These are phyloP conservation scores for Sarcodon aspratus DNA, from an alignment of 768 basidiomycete species.

Conservation along the genomic window DNA sequence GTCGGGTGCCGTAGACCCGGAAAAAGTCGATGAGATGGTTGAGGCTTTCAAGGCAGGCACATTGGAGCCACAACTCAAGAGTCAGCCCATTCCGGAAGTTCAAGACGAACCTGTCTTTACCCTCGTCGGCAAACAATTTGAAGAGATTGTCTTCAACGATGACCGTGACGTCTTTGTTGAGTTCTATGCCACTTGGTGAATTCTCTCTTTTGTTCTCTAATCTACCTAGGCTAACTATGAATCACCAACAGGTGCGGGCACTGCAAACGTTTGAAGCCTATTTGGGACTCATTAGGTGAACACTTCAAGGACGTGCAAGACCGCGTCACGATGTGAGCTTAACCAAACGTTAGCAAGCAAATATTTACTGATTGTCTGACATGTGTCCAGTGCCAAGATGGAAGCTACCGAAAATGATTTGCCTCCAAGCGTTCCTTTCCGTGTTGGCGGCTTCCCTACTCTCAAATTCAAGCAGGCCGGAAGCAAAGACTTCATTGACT, in stretches of 20 bases:
- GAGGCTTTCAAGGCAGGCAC: conserved; percentile 58
- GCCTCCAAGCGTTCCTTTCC: conserved; percentile 81
- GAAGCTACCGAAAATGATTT: conserved; percentile 96
- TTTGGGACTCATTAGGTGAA: conserved; percentile 85
- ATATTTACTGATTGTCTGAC: neutral
- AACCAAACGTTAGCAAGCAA: neutral
- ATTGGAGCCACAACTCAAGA: conserved; percentile 80
- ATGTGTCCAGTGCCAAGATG: conserved; percentile 68
- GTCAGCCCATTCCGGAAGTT: conserved; percentile 69
- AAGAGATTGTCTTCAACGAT: conserved; percentile 76
- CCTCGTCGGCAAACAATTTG: conserved; percentile 85
- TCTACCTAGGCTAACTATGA: neutral
- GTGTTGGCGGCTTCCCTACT: conserved; percentile 83
- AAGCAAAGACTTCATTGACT: conserved; percentile 76
- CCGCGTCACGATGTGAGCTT: conserved; percentile 61
- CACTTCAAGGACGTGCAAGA: conserved; percentile 70
- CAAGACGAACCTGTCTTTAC: conserved; percentile 78
- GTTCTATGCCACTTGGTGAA: conserved; percentile 94
- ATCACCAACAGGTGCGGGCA: conserved; percentile 60
- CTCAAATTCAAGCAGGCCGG: conserved; percentile 96
- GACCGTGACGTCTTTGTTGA: conserved; percentile 93
- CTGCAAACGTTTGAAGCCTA: conserved; percentile 95
- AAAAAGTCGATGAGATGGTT: conserved; percentile 48
- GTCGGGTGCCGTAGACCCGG: conserved; percentile 43
- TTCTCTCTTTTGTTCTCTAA: conserved; percentile 10